phyloP scores from a whole-genome alignment of 176 grass and related monocot genomes.

The Poa pratensis region DNA sequence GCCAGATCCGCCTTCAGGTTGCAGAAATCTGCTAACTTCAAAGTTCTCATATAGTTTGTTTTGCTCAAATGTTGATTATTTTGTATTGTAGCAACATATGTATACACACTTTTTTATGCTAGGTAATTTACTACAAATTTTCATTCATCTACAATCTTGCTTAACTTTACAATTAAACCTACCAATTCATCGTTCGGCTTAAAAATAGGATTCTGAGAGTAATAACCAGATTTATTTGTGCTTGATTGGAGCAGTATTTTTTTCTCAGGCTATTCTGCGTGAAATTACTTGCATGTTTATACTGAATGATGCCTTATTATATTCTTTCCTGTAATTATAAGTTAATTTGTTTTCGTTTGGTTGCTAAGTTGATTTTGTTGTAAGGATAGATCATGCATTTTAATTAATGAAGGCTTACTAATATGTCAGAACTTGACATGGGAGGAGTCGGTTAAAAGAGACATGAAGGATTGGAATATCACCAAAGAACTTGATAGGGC shows the following conservation, averaged over 20 bases:
- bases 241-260: constrained; percentile 39
- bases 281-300: constrained; percentile 24
- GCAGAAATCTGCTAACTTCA: neutral
- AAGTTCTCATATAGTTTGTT: neutral
- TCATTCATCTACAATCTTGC: constrained; percentile 15
- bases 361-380: neutral
- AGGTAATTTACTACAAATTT: constrained; percentile 32
- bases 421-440: constrained; percentile 39
- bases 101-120: neutral
- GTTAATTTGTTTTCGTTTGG: constrained; percentile 3
- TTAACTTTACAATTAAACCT: constrained; percentile 26
- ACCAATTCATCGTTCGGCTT: constrained; percentile 32
- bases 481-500: no score
- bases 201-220: neutral
- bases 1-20: neutral
- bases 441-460: no score
- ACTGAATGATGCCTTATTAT: neutral
- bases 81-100: neutral
- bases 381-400: constrained; percentile 26
- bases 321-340: constrained; percentile 8
- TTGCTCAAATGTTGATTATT: constrained; percentile 1
- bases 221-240: neutral
- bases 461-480: no score
- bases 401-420: constrained; percentile 28
- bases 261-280: constrained; percentile 10